Percentiles rank a stretch among this genome's conserved stretches.
Conservation (phyloP, 148 eudicot genomes). For the Salicornia ramosissima region DNA sequence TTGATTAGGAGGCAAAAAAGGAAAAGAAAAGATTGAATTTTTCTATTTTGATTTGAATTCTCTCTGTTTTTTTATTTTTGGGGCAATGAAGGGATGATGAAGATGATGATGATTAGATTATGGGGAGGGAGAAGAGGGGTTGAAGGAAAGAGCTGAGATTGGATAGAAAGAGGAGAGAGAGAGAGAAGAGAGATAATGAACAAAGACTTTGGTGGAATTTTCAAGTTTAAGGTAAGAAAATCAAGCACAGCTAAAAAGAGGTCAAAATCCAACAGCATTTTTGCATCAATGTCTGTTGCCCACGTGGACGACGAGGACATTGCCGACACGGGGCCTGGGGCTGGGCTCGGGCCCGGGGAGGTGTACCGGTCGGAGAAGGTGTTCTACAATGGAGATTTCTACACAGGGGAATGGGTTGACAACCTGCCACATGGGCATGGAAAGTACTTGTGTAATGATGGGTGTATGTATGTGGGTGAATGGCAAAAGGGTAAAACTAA, state of each 20-base stretch:
- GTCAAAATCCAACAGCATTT: constrained; percentile 44
- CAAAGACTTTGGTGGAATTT: constrained; percentile 35
- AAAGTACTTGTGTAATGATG: constrained; percentile 74
- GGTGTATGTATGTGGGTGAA: constrained; percentile 84
- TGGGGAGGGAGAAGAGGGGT: constrained; percentile 21
- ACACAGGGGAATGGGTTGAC: constrained; percentile 59
- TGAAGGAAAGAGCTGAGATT: constrained; percentile 11
- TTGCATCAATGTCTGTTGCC: constrained; percentile 80
- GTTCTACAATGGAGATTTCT: constrained; percentile 58
- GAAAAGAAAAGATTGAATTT: background rate
- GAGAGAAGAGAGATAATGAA: constrained; percentile 25
- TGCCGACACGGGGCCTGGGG: background rate
- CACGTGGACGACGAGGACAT: constrained; percentile 64
- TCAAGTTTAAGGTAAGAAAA: constrained; percentile 37
- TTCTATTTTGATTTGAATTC: background rate
- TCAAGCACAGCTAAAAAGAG: constrained; percentile 46
- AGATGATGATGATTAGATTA: constrained; percentile 22
- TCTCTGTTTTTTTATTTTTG: too few relatives aligned
- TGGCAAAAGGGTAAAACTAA: constrained; percentile 63
- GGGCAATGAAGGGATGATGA: too few relatives aligned
- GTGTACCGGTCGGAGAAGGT: constrained; percentile 40
- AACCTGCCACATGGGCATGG: constrained; percentile 68
- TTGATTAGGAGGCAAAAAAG: background rate
- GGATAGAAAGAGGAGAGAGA: constrained; percentile 4
- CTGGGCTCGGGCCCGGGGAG: constrained; percentile 24